Evolutionary conservation across 768 basidiomycete genomes (phyloP), one percentile per base, ranked within the genome.

Genomic region (Galerina sulciceps): DNA sequence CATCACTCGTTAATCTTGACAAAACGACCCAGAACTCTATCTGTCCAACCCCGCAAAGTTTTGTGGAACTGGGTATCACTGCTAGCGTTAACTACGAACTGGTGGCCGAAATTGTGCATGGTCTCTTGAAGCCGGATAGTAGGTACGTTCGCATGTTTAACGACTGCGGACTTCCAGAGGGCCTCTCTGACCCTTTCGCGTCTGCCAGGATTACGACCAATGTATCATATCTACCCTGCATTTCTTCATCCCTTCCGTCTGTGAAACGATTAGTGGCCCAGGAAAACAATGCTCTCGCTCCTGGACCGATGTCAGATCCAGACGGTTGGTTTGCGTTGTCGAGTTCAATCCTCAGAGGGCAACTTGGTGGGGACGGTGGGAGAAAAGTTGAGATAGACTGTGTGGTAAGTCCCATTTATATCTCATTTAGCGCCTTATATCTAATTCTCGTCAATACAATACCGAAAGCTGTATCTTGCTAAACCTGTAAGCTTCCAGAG

Each of bases 31-130:
- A 50, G 37, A 34, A 38, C n/a, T 43, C 42, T 13, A 31, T 58
- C 2, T 63, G 57, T 47, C 42, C 66, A 5, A 56, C 67, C 15
- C 73, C 75, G 4, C 69, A 73, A 35, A 68, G 73, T 3, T 74
- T 75, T 41, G 55, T 67, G 13, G 75, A 77, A 49, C 66, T 64
- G 20, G 58, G 55, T 0, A 55, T 67, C 3, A 62, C 62, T 8
- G 70, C 58, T 8, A 72, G 61, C 44, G 61, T 77, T 4, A 58
- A 60, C 31, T 77, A 77, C 53, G 68, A 75, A 37, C 52, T 77
- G 4, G 56, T 55, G 14, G 60, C 75, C 13, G 61, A 66, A 44
- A 69, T 76, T 42, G 62, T 62, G 14, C 65, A 75, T 38, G 71
- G 73, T 18, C 59, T 61, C 9, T 66, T 77, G 35, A 9, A 47